Evolutionary conservation across 2,329 filamentous ascomycete genomes (phyloP), one percentile per base, ranked within the genome.

Genomic region (Colletotrichum cereale): DNA sequence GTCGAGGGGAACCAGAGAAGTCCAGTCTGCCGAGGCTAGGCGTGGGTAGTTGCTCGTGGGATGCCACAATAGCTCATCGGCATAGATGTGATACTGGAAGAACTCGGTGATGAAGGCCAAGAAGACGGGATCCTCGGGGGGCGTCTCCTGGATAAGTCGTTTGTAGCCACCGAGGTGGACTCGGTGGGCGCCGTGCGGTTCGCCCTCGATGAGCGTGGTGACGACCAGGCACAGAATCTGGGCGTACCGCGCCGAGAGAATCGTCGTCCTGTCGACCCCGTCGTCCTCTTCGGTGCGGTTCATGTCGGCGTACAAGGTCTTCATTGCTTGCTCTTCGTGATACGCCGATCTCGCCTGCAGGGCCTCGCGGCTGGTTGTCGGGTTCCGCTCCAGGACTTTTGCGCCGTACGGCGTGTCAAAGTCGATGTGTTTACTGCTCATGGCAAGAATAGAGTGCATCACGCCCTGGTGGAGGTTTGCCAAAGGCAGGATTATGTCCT

Each of bases 371-470:
- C 79, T 85, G 12, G 88, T 85, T 44, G 82, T 81, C 3, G 86
- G 83, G 73, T 87, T 84, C 29, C 86, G 84, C 42, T 81, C 81
- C 7, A 91, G 80, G 5, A 90, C 77, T 57, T 87, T 88, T 67
- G 79, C 75, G 14, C 88, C 89, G 65, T 90, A 89, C 0, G 88
- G 85, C 0, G 88, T 87, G 5, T 86, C 84, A 72, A 86, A 86
- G 79, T 91, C 88, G 66, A 91, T 87, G 76, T 97, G 94, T 72
- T 91, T 94, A 75, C 93, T 93, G 47, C 94, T 93, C 11, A 97
- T 86, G 55, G 93, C 94, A 64, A 97, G 87, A 61, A 97, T 90
- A 14, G 94, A 96, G 79, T 97, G 95, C 94, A 97, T 97, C 63
- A 97, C 85, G 16, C 94, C 94, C 73, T 90, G 87, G 78, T 97